These are phyloP conservation scores for Ophiocordyceps camponoti-floridani DNA, from an alignment of 2,329 filamentous ascomycete genomes.

Conservation along the genomic window DNA sequence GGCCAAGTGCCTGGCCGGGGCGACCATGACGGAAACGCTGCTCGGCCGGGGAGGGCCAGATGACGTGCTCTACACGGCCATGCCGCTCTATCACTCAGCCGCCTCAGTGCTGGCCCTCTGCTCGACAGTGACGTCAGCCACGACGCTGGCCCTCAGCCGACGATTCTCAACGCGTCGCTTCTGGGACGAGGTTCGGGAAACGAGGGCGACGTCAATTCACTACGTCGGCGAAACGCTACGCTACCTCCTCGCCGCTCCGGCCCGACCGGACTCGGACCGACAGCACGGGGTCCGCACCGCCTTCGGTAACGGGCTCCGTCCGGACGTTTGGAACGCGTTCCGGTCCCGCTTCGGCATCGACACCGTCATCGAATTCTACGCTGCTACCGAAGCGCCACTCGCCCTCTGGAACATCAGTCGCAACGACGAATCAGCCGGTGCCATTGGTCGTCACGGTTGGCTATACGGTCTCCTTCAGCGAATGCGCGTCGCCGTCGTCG, in stretches of 20 bases:
- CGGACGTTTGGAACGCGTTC: constrained; percentile 73
- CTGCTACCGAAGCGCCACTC: constrained; percentile 53
- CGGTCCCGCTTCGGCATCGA: constrained; percentile 64
- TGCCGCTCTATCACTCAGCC: constrained; percentile 81
- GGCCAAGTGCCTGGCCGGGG: constrained; percentile 41
- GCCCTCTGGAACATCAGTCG: constrained; percentile 55
- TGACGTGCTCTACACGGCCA: constrained; percentile 69
- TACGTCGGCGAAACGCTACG: constrained; percentile 81
- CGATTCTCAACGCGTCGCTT: constrained; percentile 65
- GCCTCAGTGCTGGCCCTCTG: constrained; percentile 53
- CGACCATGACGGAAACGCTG: constrained; percentile 20
- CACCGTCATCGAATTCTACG: constrained; percentile 65
- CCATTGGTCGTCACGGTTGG: constrained; percentile 55
- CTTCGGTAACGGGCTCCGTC: constrained; percentile 71
- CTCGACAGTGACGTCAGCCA: constrained; percentile 38
- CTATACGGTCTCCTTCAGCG: constrained; percentile 39
- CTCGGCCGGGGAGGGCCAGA: constrained; percentile 32
- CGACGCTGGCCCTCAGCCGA: constrained; percentile 53
- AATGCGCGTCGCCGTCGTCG: constrained; percentile 36
- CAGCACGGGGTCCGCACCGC: constrained; percentile 57
- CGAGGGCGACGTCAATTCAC: constrained; percentile 58
- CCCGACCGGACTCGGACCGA: constrained; percentile 48
- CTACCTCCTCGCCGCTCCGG: constrained; percentile 54
- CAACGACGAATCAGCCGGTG: constrained; percentile 58
- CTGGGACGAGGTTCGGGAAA: constrained; percentile 57